phyloP scores from a whole-genome alignment of 805 yeast species.

The Ogataea corticis region DNA sequence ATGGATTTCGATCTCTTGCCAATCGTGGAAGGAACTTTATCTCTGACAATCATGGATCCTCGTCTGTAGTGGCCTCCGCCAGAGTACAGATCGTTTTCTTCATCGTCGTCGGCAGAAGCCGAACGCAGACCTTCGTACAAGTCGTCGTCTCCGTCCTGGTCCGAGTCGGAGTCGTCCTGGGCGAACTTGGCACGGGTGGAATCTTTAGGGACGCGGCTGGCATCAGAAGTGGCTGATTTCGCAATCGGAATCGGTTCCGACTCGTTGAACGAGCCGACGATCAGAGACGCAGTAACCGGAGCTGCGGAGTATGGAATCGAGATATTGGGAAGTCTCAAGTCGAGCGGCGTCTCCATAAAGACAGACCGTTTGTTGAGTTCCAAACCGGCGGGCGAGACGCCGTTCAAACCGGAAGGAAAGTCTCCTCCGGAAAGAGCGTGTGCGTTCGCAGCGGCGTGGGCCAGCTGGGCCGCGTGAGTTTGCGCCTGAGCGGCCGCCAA shows the following conservation, averaged over 20 bases:
- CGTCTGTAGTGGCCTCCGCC: constrained; percentile 29
- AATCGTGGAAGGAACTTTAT: constrained; percentile 41
- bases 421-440: constrained; percentile 10
- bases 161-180: constrained; percentile 33
- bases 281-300: constrained; percentile 68
- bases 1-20: constrained; percentile 64
- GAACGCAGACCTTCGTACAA: constrained; percentile 33
- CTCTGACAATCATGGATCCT: constrained; percentile 36
- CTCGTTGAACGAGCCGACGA: constrained; percentile 10
- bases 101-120: constrained; percentile 38
- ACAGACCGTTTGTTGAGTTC: constrained; percentile 30
- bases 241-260: constrained; percentile 5
- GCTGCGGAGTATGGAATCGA: constrained; percentile 74
- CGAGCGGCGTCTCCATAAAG: constrained; percentile 33
- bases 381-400: constrained; percentile 31
- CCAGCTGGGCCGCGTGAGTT: constrained; percentile 18
- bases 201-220: no score
- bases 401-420: constrained; percentile 14
- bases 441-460: constrained; percentile 14
- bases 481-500: constrained; percentile 18
- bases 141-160: constrained; percentile 46
- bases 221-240: constrained; percentile 7
- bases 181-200: neutral
- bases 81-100: constrained; percentile 27
- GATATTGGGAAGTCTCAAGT: constrained; percentile 34